Evolutionary conservation across 192 early-diverging fungal species (phyloP), one percentile per base, ranked within the genome.

Genomic region (Coemansia umbellata): DNA sequence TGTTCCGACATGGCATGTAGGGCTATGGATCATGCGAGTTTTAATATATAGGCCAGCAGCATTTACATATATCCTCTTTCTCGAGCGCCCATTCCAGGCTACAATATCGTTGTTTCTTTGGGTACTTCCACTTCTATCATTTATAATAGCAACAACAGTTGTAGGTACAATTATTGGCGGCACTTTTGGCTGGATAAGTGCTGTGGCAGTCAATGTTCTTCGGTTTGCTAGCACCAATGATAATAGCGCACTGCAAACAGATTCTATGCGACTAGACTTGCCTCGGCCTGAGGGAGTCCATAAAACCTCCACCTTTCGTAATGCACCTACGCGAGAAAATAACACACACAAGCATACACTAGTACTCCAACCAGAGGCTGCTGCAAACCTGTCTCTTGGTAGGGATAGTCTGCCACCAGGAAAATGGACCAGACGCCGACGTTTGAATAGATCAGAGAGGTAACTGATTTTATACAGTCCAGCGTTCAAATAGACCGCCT

Each of bases 131-230:
- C 31, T 64, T 31, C 50, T 73, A 1, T 32, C 63, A 17, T 73
- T 66, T 42, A 37, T 40, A 2, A 53, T 64, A 0, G 58, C 36
- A 11, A 41, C 53, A 5, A 62, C 63, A 1, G n/a, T 73, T 1
- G 43, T 43, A 33, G 69, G 63, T 3, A 58, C 58, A 26, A 21
- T 63, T 31, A 63, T 60, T 41, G 63, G 71, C 27, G 64, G 65
- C 10, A 48, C 41, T 7, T 59, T 61, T 55, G 71, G 63, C 14
- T 74, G 71, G 71, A 17, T 59, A 42, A 74, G 71, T 23, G 63
- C 63, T 2, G 30, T 60, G 30, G 42, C 44, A 9, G 28, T 27
- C 14, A 27, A 21, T 7, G 3, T 27, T 17, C 40, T 53, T 32
- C 43, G 28, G 13, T 7, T 6, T 10, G n/a, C 43, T 5, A 7